A percentile compares a stretch with the other conserved stretches of the same genome.
These are phyloP conservation scores for Chrysophaeum taylorii DNA, from an alignment of 352 stramenopile species.

Conservation along the genomic window DNA sequence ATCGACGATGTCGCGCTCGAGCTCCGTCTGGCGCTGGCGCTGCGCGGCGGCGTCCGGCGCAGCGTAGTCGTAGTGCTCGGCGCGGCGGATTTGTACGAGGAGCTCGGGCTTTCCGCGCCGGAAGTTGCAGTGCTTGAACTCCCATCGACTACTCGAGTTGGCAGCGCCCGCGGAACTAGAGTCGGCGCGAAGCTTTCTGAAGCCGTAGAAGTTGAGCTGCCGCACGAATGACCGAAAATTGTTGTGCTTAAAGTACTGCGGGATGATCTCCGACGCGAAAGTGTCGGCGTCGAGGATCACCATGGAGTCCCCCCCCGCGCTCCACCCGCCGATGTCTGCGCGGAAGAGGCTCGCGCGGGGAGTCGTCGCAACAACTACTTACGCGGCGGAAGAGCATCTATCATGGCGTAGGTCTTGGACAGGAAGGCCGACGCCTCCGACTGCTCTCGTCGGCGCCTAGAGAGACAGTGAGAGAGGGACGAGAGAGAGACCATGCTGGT, in stretches of 20 bases:
- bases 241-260: conserved; percentile 71
- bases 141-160: conserved; percentile 55
- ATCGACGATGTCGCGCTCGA: conserved; percentile 12
- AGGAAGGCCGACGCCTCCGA: conserved; percentile 34
- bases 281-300: conserved; percentile 38
- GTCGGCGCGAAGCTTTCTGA: conserved; percentile 2
- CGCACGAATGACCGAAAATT: conserved; percentile 73
- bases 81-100: conserved; percentile 60
- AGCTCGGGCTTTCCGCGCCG: conserved; percentile 63
- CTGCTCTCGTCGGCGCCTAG: neutral
- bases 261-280: conserved; percentile 52
- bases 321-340: conserved; percentile 28
- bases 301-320: conserved; percentile 29
- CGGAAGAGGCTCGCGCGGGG: neutral
- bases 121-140: conserved; percentile 81
- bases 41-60: conserved; percentile 9
- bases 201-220: conserved; percentile 70
- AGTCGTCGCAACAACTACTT: conserved; percentile 16
- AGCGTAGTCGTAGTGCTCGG: conserved; percentile 17
- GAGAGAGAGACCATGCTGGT: too few species aligned
- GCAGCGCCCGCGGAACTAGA: neutral
- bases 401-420: conserved; percentile 39
- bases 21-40: conserved; percentile 4
- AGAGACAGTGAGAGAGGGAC: too few species aligned
- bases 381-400: conserved; percentile 24